A percentile compares a stretch with the other conserved stretches of the same genome.
Evolutionary conservation across 352 stramenopile species (phyloP).

Genomic region (Globisporangium viniferum): DNA sequence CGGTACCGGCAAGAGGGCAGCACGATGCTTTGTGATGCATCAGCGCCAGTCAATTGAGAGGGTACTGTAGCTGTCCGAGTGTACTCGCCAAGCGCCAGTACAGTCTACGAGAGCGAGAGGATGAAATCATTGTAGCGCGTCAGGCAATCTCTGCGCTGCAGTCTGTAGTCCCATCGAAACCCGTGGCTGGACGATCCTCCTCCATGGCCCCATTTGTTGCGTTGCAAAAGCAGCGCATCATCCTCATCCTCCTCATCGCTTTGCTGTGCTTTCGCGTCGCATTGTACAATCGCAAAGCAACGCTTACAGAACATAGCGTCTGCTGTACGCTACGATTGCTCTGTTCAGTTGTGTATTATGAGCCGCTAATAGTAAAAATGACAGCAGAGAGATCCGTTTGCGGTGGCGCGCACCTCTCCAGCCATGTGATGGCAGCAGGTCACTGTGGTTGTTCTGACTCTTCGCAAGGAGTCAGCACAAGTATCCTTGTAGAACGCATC

Average conservation of each 20-base stretch:
- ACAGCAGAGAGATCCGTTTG: conserved; percentile 7
- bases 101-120: background rate
- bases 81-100: background rate
- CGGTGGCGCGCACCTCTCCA: conserved; percentile 2
- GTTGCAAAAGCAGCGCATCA: background rate
- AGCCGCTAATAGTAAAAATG: background rate
- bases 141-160: background rate
- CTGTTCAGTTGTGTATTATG: background rate
- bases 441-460: background rate
- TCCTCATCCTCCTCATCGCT: background rate
- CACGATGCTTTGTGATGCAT: background rate
- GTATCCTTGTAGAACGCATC: background rate
- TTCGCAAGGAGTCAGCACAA: conserved; percentile 6
- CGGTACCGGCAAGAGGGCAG: background rate
- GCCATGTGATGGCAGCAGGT: background rate
- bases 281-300: background rate
- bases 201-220: background rate
- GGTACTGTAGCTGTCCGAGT: background rate
- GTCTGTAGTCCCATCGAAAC: background rate
- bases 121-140: background rate
- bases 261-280: background rate
- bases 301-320: background rate
- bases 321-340: background rate
- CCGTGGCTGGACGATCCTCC: background rate
- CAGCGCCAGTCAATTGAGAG: background rate